A percentile compares a stretch with the other conserved stretches of the same genome.
These are phyloP conservation scores for Quercus phellos DNA, from an alignment of 331 rosid genomes.

Conservation along the genomic window DNA sequence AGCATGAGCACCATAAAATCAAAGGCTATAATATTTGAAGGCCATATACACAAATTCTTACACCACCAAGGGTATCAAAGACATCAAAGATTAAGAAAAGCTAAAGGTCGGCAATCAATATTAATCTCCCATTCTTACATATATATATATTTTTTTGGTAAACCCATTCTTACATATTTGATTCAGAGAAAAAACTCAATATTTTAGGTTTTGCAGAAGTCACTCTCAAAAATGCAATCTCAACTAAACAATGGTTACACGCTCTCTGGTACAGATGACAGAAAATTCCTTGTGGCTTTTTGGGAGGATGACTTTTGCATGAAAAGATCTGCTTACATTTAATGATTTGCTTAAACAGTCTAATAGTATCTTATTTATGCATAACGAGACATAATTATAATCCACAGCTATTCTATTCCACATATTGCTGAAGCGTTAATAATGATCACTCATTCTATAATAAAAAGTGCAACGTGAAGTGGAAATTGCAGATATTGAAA, in stretches of 20 bases:
- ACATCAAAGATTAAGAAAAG: not conserved
- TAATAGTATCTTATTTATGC: not conserved
- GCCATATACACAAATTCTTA: no score
- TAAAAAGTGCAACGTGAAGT: no score
- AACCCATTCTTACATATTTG: not conserved
- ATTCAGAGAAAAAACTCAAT: not conserved
- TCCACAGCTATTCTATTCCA: no score
- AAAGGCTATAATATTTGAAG: no score
- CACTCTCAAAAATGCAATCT: not conserved
- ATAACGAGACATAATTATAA: no score
- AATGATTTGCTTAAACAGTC: not conserved
- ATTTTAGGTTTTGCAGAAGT: not conserved
- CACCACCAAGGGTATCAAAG: no score
- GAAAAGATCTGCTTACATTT: not conserved
- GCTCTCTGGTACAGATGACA: not conserved
- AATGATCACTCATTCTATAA: no score
- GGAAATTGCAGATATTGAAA: no score
- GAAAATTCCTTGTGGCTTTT: not conserved
- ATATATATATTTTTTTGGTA: not conserved
- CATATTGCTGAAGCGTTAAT: no score
- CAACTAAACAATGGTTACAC: not conserved
- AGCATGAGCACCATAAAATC: not conserved
- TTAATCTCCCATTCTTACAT: not conserved
- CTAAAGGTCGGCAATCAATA: not conserved
- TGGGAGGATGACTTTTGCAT: not conserved